phyloP scores from a whole-genome alignment of 768 basidiomycete genomes.

The Mycena rebaudengoi region DNA sequence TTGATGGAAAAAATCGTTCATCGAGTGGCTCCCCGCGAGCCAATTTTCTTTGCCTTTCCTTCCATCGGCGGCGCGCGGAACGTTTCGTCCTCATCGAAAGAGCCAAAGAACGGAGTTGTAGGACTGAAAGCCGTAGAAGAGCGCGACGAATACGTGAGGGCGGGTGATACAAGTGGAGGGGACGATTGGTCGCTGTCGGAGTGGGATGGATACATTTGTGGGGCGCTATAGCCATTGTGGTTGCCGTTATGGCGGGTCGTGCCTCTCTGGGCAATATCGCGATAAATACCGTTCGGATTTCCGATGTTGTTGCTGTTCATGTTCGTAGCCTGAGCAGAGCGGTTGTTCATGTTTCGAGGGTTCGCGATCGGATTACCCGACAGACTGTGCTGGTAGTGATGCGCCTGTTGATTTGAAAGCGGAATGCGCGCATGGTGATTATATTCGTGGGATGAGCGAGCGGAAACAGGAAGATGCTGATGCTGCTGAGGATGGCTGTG shows the following conservation, averaged over 20 bases:
- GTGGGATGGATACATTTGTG: conserved; percentile 19
- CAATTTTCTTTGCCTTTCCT: conserved; percentile 15
- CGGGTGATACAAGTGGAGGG: conserved; percentile 69
- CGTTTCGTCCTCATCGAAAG: conserved; percentile 47
- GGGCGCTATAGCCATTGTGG: not conserved
- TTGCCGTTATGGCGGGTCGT: conserved; percentile 18
- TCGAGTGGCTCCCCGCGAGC: conserved; percentile 19
- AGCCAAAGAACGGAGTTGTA: conserved; percentile 75
- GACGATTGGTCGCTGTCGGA: conserved; percentile 47
- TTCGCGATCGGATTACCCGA: not conserved
- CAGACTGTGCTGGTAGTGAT: conserved; percentile 18
- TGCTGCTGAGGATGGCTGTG: not conserved
- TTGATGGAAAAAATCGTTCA: conserved; percentile 9
- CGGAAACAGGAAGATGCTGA: not conserved
- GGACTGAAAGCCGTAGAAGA: conserved; percentile 73
- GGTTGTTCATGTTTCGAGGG: conserved; percentile 8
- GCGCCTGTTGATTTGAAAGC: conserved; percentile 5
- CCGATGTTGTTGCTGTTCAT: conserved; percentile 23
- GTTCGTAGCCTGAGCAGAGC: conserved; percentile 12
- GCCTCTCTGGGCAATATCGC: not conserved
- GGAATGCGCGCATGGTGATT: not conserved
- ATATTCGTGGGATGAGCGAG: conserved; percentile 17
- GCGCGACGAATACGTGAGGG: conserved; percentile 71
- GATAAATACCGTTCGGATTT: conserved; percentile 28
- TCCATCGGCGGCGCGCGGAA: conserved; percentile 19